A percentile compares a stretch with the other conserved stretches of the same genome.
phyloP scores from a whole-genome alignment of 331 rosid species.

The Dryas integrifolia region DNA sequence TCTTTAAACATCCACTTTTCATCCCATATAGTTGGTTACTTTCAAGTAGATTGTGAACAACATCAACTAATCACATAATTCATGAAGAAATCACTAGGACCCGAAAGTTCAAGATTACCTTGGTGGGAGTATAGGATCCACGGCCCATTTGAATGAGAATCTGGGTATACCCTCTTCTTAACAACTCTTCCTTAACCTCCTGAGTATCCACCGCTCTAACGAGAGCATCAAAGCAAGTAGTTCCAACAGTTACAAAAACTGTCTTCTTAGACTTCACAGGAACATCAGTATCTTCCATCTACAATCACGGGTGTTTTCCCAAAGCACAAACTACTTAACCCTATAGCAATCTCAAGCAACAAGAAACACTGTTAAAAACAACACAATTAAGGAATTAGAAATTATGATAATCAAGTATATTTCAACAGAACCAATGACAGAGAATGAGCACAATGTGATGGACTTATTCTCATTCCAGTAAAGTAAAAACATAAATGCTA shows the following conservation, averaged over 20 bases:
- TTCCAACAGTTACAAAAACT: slow-evolving; percentile 77
- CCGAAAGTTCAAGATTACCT: slow-evolving; percentile 33
- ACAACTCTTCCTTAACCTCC: slow-evolving; percentile 42
- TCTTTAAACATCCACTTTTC: not conserved
- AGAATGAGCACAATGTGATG: not conserved
- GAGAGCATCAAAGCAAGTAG: slow-evolving; percentile 73
- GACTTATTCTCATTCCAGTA: too few relatives aligned
- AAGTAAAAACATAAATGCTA: too few relatives aligned
- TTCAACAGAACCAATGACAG: not conserved
- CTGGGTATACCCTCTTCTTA: slow-evolving; percentile 56
- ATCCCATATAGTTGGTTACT: not conserved
- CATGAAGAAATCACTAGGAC: not conserved
- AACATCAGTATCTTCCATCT: slow-evolving; percentile 41
- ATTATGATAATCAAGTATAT: not conserved
- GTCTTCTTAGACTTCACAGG: slow-evolving; percentile 30
- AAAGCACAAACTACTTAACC: not conserved
- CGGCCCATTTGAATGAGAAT: slow-evolving; percentile 80
- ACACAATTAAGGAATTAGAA: not conserved
- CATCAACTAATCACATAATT: not conserved
- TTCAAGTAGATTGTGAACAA: not conserved
- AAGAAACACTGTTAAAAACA: not conserved
- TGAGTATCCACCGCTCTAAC: slow-evolving; percentile 51
- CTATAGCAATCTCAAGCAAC: slow-evolving; percentile 7
- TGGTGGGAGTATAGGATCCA: slow-evolving; percentile 62
- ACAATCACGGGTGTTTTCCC: not conserved